These are phyloP conservation scores for Trichoderma sp. DNA, from an alignment of 2,329 filamentous ascomycete genomes.

Conservation along the genomic window DNA sequence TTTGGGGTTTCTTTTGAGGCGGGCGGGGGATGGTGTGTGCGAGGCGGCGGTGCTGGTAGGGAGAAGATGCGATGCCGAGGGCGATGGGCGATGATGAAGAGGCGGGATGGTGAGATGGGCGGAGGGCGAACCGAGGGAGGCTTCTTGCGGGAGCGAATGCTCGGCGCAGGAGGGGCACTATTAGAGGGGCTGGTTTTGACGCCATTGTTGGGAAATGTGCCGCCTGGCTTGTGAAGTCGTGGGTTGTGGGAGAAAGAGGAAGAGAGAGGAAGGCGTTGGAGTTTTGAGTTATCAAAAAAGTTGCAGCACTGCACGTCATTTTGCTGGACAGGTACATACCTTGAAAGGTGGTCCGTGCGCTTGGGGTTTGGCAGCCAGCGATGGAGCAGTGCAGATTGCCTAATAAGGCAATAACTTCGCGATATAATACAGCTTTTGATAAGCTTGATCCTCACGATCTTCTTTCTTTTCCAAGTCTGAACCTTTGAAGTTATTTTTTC, in stretches of 20 bases:
- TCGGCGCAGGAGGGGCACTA: conserved; percentile 31
- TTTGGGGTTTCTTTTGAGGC: conserved; percentile 29
- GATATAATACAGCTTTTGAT: background rate
- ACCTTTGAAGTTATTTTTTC: no score
- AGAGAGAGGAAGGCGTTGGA: background rate
- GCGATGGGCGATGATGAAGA: conserved; percentile 15
- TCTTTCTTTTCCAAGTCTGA: background rate
- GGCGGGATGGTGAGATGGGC: conserved; percentile 29
- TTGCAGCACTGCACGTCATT: conserved; percentile 24
- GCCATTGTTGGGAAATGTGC: conserved; percentile 35
- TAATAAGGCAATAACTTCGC: background rate
- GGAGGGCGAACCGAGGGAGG: conserved; percentile 29
- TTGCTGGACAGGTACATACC: background rate
- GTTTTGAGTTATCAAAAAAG: conserved; percentile 2
- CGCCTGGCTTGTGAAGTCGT: background rate
- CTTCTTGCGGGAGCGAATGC: conserved; percentile 32
- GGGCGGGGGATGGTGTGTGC: conserved; percentile 46
- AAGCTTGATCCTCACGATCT: background rate
- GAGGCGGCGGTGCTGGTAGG: conserved; percentile 34
- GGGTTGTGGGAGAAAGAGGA: background rate
- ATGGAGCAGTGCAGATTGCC: background rate
- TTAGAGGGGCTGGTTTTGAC: conserved; percentile 34
- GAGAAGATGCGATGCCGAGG: background rate
- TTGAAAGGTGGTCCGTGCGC: conserved; percentile 2
- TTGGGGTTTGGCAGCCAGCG: background rate